Base-by-base conservation (phyloP, 1,284 basidiomycete species). In the Thelephora terrestris region DNA sequence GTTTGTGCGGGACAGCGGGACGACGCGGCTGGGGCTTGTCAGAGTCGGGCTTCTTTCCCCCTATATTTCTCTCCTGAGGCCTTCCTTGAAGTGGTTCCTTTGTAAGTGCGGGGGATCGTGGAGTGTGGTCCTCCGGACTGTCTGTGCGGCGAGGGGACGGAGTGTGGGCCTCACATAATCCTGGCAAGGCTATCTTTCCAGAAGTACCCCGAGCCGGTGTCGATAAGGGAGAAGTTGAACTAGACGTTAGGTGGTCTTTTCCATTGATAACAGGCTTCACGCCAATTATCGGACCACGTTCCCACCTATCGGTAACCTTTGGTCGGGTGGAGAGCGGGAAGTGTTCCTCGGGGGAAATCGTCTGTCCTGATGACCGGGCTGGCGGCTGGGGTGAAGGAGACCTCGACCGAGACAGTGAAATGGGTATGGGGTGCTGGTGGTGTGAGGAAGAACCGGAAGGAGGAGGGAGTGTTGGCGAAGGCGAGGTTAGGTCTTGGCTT, bases 201-300 rank as follows among this genome's bases (percentile, higher is more conserved):
- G 21, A 21, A 12, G 25, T 42, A 7, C 39, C 12, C 9, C 24
- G 5, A 4, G 21, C 35, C 12, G 42, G 18, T 3, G 21, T 21
- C 17, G 44, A 38, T n/a, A 50, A 43, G 27, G 43, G 48, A 6
- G 52, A 40, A 16, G 54, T 35, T 32, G 29, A 32, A 12, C 5
- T 3, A 12, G 29, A 3, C 6, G 47, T 35, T 42, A 18, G 39
- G 10, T 42, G 21, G 7, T 18, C 39, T 21, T 25, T 42, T 12
- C 39, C 39, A 42, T 55, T 53, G 23, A 35, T 44, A 16, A 55
- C 18, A n/a, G 57, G 47, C 38, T 64, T 67, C 16, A 65, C 53
- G 27, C 61, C 64, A 20, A 69, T 68, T 47, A 65, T 44, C 25
- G 52, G 53, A 10, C 63, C 61, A 36, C 63, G 61, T 21, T 57